Base-by-base conservation (phyloP, 257 asterid species). In the Salvia miltiorrhiza region DNA sequence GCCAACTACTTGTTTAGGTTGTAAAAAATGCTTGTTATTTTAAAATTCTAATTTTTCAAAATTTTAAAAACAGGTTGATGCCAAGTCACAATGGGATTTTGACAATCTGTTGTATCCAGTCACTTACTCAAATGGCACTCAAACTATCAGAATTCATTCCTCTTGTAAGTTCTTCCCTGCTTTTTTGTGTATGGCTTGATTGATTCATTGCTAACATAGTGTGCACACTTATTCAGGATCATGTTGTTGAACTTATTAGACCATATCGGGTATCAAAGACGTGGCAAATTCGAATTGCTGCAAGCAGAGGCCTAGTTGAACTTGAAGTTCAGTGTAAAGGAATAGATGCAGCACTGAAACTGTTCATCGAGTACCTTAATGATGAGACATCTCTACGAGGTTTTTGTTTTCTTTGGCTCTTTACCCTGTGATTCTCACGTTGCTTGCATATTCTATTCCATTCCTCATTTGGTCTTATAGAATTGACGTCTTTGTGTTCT, bases 21-120 rank as follows among this genome's bases (percentile, higher is more conserved):
- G 35, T n/a, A n/a, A 61, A 60, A 48, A 6, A 20, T 61, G 21
- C 13, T 20, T 33, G 4, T 33, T 13, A 14, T 40, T 13, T 17
- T 16, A 20, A 13, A 40, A 66, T 63, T 66, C 28, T 57, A 7
- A 68, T 72, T 59, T 76, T 41, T 47, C 64, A 45, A 63, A n/a
- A n/a, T n/a, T n/a, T n/a, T n/a, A n/a, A 73, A 66, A 24, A 65
- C 73, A 91, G 99, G 88, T 80, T 94, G 83, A 94, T 94, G 97
- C 99, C 97, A 53, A 91, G 97, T 82, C 87, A 90, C 86, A 87
- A 91, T 79, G 99, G 99, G 69, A 83, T 94, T 70, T 79, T 91
- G 83, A 91, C 97, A 14, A 77, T 83, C 72, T 87, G 95, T 81
- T 89, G 97, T 66, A 87, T 91, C 62, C 92, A 85, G 11, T 78